These are phyloP conservation scores for Hyparrhenia diplandra DNA, from an alignment of 176 grass and related monocot species.

Conservation along the genomic window DNA sequence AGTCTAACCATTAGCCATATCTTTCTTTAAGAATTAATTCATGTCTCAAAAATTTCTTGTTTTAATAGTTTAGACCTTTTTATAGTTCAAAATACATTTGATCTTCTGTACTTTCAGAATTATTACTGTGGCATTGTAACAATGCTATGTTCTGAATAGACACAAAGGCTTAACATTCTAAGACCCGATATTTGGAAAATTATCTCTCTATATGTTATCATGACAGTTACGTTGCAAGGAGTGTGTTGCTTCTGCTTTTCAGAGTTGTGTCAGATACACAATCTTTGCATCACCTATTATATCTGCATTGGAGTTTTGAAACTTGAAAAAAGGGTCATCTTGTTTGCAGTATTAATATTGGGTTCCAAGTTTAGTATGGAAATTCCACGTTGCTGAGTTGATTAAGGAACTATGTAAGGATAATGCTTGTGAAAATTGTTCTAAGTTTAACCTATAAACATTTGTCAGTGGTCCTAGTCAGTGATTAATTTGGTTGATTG, in stretches of 20 bases:
- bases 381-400: not conserved
- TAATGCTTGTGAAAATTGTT: not conserved
- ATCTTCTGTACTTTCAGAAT: not conserved
- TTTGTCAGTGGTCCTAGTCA: not conserved
- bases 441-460: not conserved
- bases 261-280: not conserved
- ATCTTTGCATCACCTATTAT: not conserved
- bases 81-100: conserved; percentile 2
- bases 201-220: not conserved
- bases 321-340: not conserved
- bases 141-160: not conserved
- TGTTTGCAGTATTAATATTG: not conserved
- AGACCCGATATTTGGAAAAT: not conserved
- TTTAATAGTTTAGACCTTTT: conserved; percentile 1
- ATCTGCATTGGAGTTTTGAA: conserved; percentile 1
- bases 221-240: not conserved
- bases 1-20: not conserved
- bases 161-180: not conserved
- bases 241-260: not conserved
- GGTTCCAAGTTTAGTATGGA: not conserved
- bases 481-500: not conserved
- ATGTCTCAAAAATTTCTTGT: not conserved
- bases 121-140: not conserved
- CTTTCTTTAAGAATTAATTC: conserved; percentile 10
- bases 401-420: not conserved